Evolutionary conservation across 495 filamentous ascomycete species (phyloP), one percentile per base, ranked within the genome.

Genomic region (Extremus antarcticus): DNA sequence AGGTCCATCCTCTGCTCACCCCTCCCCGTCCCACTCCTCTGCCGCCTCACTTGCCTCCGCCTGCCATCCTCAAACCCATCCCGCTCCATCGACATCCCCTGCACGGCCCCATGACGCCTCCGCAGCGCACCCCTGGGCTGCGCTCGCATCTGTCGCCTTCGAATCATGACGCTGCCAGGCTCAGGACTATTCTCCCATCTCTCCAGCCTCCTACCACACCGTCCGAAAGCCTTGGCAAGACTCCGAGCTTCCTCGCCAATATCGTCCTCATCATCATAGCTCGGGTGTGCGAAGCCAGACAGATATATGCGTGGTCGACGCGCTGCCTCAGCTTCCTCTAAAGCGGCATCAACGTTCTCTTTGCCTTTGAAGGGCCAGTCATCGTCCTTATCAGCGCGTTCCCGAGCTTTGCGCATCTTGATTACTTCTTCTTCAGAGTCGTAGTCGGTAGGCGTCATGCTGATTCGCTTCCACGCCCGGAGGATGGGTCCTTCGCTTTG

Each of bases 361-460:
- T 53, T 55, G 25, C 46, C 43, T 29, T 51, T 49, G 32, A 16
- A 1, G 4, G 46, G 43, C 41, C n/a, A 43, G 17, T 55, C 58
- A 8, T 57, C 58, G 1, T 32, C 58, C 29, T 48, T 52, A n/a
- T 55, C 59, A 3, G 20, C 38, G 1, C 50, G 3, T 9, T 59
- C 59, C 21, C 48, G 17, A 24, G n/a, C 38, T n/a, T 56, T 55
- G 3, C 57, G 47, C 1, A 24, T 19, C 41, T 21, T 38, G 46
- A 67, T 43, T 63, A 58, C 74, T 48, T 95, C 90, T 50, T 87
- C 85, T 45, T 88, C 88, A 60, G 90, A 80, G 35, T 80, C 80
- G 51, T 94, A 90, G 4, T 80, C 80, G 48, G 89, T 83, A 0
- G 78, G 74, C 57, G 94, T 70, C 25, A 76, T 68, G 51, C 80